Evolutionary conservation across 2,329 filamentous ascomycete species (phyloP).

Genomic region (Fusarium mundagurra): DNA sequence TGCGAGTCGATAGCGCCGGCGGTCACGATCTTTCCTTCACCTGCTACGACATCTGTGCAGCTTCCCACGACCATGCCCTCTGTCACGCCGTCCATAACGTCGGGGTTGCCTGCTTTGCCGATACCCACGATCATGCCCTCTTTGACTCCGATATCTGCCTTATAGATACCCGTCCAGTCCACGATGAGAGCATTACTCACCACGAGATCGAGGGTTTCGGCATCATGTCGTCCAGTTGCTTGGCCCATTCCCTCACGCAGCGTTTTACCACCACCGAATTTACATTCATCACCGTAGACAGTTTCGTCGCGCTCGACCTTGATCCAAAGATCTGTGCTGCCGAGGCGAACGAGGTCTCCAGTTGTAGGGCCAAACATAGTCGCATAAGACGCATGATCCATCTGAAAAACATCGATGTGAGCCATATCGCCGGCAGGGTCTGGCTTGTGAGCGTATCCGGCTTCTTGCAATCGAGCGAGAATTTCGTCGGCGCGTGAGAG

Average conservation of each 20-base stretch:
- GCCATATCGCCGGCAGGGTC: slow-evolving; percentile 67
- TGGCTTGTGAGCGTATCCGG: slow-evolving; percentile 80
- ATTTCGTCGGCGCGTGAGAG: slow-evolving; percentile 71
- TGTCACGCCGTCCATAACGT: slow-evolving; percentile 91
- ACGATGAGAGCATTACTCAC: slow-evolving; percentile 90
- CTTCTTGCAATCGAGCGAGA: slow-evolving; percentile 70
- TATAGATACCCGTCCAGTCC: slow-evolving; percentile 93
- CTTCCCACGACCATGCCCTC: slow-evolving; percentile 83
- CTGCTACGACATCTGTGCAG: slow-evolving; percentile 91
- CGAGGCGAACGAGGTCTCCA: slow-evolving; percentile 84
- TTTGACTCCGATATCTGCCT: slow-evolving; percentile 95
- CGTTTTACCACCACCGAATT: slow-evolving; percentile 95
- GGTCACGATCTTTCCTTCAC: slow-evolving; percentile 89
- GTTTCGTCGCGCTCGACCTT: slow-evolving; percentile 88
- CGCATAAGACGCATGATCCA: slow-evolving; percentile 82
- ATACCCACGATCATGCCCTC: slow-evolving; percentile 86
- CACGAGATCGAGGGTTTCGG: slow-evolving; percentile 82
- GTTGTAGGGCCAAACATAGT: slow-evolving; percentile 94
- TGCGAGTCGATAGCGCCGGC: slow-evolving; percentile 91
- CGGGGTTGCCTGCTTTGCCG: slow-evolving; percentile 96
- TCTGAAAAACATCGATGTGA: slow-evolving; percentile 69
- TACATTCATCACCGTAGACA: slow-evolving; percentile 89
- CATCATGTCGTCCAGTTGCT: slow-evolving; percentile 78
- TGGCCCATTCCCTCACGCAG: slow-evolving; percentile 96
- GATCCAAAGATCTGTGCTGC: slow-evolving; percentile 88